Evolutionary conservation across 139 green algal genomes (phyloP).

Genomic region (Spirogloea muscicola): DNA sequence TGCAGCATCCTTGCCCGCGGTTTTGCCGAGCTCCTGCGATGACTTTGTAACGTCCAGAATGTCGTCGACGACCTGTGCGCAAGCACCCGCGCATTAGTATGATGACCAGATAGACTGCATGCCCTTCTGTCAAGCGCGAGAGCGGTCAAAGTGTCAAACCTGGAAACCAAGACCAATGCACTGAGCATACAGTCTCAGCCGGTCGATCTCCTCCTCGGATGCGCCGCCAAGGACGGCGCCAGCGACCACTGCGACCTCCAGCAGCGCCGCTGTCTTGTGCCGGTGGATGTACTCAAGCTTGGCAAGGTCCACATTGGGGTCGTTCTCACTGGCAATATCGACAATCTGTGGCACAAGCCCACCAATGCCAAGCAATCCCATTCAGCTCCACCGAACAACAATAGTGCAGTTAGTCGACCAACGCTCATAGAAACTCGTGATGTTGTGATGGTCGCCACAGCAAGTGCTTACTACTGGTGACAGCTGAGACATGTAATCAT

Average conservation of each 20-base stretch:
- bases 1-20: conserved; percentile 92
- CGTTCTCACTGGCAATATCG: conserved; percentile 87
- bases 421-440: no score
- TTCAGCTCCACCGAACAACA: no score
- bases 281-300: conserved; percentile 97
- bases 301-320: conserved; percentile 71
- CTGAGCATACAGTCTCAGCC: conserved; percentile 83
- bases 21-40: conserved; percentile 93
- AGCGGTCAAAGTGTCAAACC: no score
- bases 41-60: conserved; percentile 92
- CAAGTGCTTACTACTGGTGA: no score
- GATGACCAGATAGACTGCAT: no score
- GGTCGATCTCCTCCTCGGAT: conserved; percentile 76
- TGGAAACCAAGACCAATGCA: conserved; percentile 98
- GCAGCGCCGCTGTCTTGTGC: conserved; percentile 97
- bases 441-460: no score
- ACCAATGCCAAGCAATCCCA: background rate
- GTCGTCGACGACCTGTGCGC: conserved; percentile 88
- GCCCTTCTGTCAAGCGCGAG: no score
- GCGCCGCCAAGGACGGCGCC: conserved; percentile 77
- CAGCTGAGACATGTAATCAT: no score
- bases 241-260: conserved; percentile 90
- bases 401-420: no score
- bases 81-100: background rate
- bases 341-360: conserved; percentile 55